Evolutionary conservation across 2,329 filamentous ascomycete genomes (phyloP), one percentile per base, ranked within the genome.

Genomic region (Sclerotinia spermophila): DNA sequence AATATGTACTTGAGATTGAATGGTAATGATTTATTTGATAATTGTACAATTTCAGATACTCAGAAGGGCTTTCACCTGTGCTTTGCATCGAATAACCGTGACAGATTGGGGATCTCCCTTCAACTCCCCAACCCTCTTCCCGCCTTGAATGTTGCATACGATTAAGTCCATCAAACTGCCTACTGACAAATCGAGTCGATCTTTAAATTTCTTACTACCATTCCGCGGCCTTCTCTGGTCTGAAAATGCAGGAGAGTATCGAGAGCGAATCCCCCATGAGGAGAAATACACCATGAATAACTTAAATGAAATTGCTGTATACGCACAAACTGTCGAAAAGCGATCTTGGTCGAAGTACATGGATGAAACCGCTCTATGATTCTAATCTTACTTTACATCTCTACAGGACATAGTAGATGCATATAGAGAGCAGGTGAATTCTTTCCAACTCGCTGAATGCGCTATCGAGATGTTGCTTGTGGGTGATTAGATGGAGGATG

Each of bases 1-100:
- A 17, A 5, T 13, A 17, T 27, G n/a, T 3, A 17, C 13, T 30
- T 0, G n/a, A 27, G n/a, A 27, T 48, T 13, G 45, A 1, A n/a
- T n/a, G 13, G 24, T 13, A 11, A 13, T 45, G 3, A 24, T 8
- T 4, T 24, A 24, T 24, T 48, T 48, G 45, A 10, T 48, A 53
- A 2, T 7, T 53, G 8, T 5, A 27, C 6, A 2, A 53, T 8
- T 27, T 15, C 5, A 27, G n/a, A 30, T 53, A 17, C 3, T 17
- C 13, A 17, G 2, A 17, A 27, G 13, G 0, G 48, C 0, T 17
- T 30, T 8, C 13, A 53, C 3, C 2, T 30, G 11, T 5, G 0
- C 27, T 44, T 30, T 1, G 19, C 1, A 35, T 35, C 19, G 15
- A 33, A 35, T 30, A 10, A 17, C 42, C 19, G 27, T 45, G 11